Evolutionary conservation across 306 rosid genomes (phyloP), one percentile per base, ranked within the genome.

Genomic region (Cucurbita moschata): DNA sequence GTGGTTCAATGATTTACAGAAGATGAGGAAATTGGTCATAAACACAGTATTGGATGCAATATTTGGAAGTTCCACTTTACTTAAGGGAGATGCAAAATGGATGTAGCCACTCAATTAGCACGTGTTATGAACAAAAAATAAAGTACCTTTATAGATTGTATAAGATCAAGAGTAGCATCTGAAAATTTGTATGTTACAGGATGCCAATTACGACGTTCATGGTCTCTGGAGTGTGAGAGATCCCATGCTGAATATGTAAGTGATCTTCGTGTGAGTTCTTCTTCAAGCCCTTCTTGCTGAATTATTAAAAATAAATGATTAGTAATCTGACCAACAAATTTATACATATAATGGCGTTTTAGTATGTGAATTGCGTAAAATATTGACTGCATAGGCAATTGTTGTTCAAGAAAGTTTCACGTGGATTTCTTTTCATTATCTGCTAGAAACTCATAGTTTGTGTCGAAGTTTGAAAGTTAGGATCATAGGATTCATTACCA

Each of bases 191-290:
- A 95, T 50, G 97, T 84, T 76, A 91, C 82, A 4, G 99, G 99
- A 85, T 95, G 99, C 99, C 99, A 95, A 46, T 96, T 96, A 12
- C 91, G 91, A 15, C 99, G 97, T 63, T 89, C 88, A 40, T 47
- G 87, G 54, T 87, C 92, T 73, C 65, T 85, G 37, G 96, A 79
- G 75, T 82, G 82, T 78, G 96, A 86, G 73, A 91, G 83, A 87
- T 95, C 99, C 99, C 99, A 95, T 4, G 97, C 74, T 23, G 96
- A 80, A 81, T 95, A 92, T 14, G 97, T 49, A 77, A 91, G 71
- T 16, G 99, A 84, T 79, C 99, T 88, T 60, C 92, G 86, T 52
- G 99, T 91, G 69, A 95, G 64, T 80, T 95, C 96, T 58, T 72
- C 86, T 81, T 91, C 99, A 47, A 88, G 93, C 74, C 84, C 96